Conservation (phyloP, 352 stramenopile species). For the Phytophthora ramorum region DNA sequence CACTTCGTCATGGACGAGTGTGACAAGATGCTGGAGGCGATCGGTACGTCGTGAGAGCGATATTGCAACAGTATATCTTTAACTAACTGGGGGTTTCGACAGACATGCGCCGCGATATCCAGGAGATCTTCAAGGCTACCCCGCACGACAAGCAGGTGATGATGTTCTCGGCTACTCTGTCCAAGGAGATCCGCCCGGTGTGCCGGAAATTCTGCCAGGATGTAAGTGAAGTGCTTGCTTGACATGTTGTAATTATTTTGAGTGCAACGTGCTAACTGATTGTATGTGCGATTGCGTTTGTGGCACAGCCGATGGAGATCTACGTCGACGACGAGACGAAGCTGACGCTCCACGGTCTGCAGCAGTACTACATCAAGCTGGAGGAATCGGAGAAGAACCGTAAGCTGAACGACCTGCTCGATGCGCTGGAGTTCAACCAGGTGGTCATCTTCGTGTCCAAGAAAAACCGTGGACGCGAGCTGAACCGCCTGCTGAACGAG, state of each 20-base stretch:
- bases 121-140: conserved; percentile 99
- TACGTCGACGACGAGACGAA: conserved; percentile 99
- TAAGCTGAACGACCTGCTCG: conserved; percentile 99
- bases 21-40: conserved; percentile 99
- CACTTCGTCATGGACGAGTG: conserved; percentile 99
- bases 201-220: conserved; percentile 99
- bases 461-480: conserved; percentile 96
- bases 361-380: conserved; percentile 99
- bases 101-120: conserved; percentile 99
- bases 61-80: neutral
- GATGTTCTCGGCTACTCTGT: conserved; percentile 99
- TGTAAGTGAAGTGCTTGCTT: conserved; percentile 56
- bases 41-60: conserved; percentile 66
- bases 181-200: conserved; percentile 98
- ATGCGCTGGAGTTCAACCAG: conserved; percentile 99
- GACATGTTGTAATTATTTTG: neutral
- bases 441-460: conserved; percentile 99
- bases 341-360: conserved; percentile 99
- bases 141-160: conserved; percentile 99
- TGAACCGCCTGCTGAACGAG: conserved; percentile 98
- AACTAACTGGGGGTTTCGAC: conserved; percentile 1
- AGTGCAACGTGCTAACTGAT: conserved; percentile 1
- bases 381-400: conserved; percentile 99
- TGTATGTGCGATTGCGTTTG: conserved; percentile 4
- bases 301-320: conserved; percentile 97